A percentile compares a stretch with the other conserved stretches of the same genome.
phyloP scores from a whole-genome alignment of 805 yeast species.

The Lipomyces sp. region DNA sequence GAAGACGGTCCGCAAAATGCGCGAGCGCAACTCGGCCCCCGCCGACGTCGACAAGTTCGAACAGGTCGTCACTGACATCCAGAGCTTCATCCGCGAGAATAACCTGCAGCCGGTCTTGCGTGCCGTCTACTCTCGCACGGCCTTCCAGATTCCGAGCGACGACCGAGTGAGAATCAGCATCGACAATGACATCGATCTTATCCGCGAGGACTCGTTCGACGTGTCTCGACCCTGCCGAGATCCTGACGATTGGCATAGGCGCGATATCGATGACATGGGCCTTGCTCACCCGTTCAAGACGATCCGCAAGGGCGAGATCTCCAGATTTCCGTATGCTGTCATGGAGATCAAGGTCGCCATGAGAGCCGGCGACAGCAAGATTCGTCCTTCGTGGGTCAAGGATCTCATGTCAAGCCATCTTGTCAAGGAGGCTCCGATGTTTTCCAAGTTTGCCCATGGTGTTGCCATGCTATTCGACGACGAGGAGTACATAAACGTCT shows the following conservation, averaged over 20 bases:
- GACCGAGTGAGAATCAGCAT: constrained; percentile 85
- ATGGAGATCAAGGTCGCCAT: constrained; percentile 64
- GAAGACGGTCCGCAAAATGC: constrained; percentile 58
- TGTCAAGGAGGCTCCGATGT: constrained; percentile 90
- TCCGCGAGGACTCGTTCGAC: constrained; percentile 89
- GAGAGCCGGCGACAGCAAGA: constrained; percentile 29
- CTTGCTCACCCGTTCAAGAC: constrained; percentile 65
- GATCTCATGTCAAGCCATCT: constrained; percentile 79
- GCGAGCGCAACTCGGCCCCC: constrained; percentile 51
- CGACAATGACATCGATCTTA: constrained; percentile 81
- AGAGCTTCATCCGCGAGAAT: constrained; percentile 58
- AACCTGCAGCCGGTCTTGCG: constrained; percentile 82
- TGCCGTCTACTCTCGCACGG: constrained; percentile 84
- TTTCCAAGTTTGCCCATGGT: constrained; percentile 91
- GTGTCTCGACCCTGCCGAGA: constrained; percentile 83
- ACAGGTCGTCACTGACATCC: constrained; percentile 56
- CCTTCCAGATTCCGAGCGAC: constrained; percentile 97
- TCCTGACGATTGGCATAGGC: constrained; percentile 86
- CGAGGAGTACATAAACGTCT: constrained; percentile 72
- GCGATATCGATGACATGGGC: constrained; percentile 75
- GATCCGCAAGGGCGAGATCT: constrained; percentile 79
- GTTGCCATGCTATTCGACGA: constrained; percentile 82
- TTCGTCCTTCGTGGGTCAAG: constrained; percentile 61
- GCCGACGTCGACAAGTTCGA: constrained; percentile 52
- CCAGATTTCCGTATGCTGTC: constrained; percentile 49